Conservation (phyloP, 352 stramenopile species). For the Globisporangium cylindrosporum region DNA sequence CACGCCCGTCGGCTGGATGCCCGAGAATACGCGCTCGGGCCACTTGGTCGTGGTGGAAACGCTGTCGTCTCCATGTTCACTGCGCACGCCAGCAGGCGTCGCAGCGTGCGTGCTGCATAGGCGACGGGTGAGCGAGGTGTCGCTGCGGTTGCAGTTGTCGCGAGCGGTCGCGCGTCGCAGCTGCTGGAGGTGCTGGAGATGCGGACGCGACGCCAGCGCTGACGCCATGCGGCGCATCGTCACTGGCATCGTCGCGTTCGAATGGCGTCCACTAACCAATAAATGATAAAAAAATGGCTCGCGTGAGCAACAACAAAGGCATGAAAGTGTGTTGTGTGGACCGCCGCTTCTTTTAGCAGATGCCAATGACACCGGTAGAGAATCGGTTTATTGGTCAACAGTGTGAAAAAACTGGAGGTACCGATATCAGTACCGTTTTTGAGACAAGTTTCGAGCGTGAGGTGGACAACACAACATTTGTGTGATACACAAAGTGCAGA, state of each 20-base stretch:
- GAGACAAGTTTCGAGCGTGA: not conserved
- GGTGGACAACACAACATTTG: not conserved
- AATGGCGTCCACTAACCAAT: not conserved
- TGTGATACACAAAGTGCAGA: not conserved
- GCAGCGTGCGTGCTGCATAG: not conserved
- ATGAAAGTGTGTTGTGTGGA: not conserved
- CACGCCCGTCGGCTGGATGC: slow-evolving; percentile 98
- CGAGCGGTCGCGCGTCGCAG: not conserved
- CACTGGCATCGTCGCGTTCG: not conserved
- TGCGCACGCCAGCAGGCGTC: slow-evolving; percentile 6
- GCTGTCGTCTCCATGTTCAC: not conserved
- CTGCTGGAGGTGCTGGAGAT: not conserved
- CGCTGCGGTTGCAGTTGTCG: not conserved
- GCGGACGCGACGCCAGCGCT: slow-evolving; percentile 5
- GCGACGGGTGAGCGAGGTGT: not conserved
- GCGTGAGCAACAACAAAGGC: not conserved
- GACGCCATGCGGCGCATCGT: slow-evolving; percentile 6
- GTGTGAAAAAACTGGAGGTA: not conserved
- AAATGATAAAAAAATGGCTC: not conserved
- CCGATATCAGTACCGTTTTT: not conserved
- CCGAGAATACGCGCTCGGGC: slow-evolving; percentile 88
- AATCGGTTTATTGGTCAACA: not conserved
- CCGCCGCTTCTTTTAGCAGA: not conserved
- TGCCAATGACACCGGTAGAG: not conserved
- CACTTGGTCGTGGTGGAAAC: slow-evolving; percentile 1